Evolutionary conservation across 1,284 basidiomycete species (phyloP).

Genomic region (Cryptococcus deneoformans): DNA sequence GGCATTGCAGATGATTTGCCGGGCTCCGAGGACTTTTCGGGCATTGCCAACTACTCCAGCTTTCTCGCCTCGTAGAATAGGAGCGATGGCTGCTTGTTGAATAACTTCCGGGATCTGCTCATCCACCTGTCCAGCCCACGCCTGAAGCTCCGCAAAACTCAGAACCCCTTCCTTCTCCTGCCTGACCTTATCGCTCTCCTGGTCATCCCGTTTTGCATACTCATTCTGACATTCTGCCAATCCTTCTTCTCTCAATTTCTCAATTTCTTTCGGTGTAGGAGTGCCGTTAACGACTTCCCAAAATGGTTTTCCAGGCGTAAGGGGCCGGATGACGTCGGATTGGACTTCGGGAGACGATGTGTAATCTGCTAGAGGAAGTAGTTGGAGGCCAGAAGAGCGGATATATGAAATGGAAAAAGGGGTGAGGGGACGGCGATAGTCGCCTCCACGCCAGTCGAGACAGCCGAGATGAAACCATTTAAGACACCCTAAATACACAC

Average conservation of each 20-base stretch:
- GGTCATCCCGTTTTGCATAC: no score
- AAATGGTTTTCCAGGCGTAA: not conserved
- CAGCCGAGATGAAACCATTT: constrained; percentile 26
- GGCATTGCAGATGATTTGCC: constrained; percentile 4
- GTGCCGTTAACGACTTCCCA: not conserved
- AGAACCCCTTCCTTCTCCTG: no score
- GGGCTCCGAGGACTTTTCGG: constrained; percentile 13
- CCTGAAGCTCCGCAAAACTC: no score
- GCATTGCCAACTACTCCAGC: constrained; percentile 22
- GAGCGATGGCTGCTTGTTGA: constrained; percentile 6
- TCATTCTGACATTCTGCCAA: no score
- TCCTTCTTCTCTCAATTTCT: no score
- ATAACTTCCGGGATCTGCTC: constrained; percentile 3
- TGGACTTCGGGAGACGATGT: not conserved
- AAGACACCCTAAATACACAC: constrained; percentile 12
- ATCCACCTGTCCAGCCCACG: not conserved
- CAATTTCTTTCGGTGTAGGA: no score
- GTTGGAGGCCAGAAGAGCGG: constrained; percentile 7
- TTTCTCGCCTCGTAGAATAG: constrained; percentile 12
- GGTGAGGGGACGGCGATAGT: constrained; percentile 1
- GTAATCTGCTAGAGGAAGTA: not conserved
- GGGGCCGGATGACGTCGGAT: not conserved
- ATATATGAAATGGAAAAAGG: constrained; percentile 2
- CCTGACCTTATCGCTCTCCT: no score
- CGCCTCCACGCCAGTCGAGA: constrained; percentile 9